Evolutionary conservation across 2,329 filamentous ascomycete species (phyloP), one percentile per base, ranked within the genome.

Genomic region (Pseudocercospora crystallina): DNA sequence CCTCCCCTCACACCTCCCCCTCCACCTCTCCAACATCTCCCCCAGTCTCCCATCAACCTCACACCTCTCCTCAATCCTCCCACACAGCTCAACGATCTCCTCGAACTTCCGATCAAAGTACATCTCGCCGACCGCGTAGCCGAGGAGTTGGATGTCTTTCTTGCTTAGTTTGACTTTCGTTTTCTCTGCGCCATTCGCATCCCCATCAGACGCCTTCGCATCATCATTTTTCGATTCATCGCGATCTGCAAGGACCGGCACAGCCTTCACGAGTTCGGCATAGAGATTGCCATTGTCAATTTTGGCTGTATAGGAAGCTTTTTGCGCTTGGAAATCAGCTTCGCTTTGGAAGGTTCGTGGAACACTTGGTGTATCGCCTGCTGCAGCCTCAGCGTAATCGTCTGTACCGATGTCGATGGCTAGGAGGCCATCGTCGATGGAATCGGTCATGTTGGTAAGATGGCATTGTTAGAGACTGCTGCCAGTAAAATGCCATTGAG

Each of bases 31-130:
- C 51, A 68, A 36, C 20, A 39, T 55, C 14, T 45, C 55, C 32
- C 30, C 38, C 5, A 61, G 10, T 50, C 61, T 66, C 11, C 12
- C 49, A 26, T 65, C 62, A 12, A 63, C 47, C 20, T 44, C 53
- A 56, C 61, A 65, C 9, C 40, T 14, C 17, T 48, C 49, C 42
- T 44, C 45, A 3, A 67, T 60, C 45, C 57, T 49, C 15, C 44
- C 47, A 45, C 65, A 64, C 2, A 69, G 36, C 31, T 49, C 49
- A 8, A 61, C 30, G 3, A 67, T 51, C 49, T 73, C 70, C 61
- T 80, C 77, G 57, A 83, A 84, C 57, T 79, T 76, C 63, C 78
- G 77, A 59, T 81, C 78, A 54, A 79, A 75, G 32, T 77, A 77
- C 72, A 86, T 82, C 41, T 85, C 76, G 8, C 77, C 73, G 26